Percentiles rank a stretch among this genome's conserved stretches.
Conservation (phyloP, 2,329 filamentous ascomycete genomes). For the Hypomyces perniciosus region DNA sequence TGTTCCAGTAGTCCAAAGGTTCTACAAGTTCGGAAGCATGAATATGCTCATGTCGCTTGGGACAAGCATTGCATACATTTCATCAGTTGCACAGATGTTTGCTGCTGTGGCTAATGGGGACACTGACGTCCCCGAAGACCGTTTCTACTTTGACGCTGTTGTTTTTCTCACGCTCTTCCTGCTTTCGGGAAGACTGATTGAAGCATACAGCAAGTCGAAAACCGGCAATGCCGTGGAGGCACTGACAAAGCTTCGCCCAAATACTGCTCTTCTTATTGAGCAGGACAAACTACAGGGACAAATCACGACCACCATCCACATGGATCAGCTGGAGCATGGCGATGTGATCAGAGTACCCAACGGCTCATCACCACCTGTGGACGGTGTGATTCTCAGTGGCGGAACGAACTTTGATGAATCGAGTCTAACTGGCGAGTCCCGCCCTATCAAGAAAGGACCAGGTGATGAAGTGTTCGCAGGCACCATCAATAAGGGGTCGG, state of each 20-base stretch:
- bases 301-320: constrained; percentile 37
- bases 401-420: constrained; percentile 78
- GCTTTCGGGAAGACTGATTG: constrained; percentile 65
- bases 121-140: constrained; percentile 34
- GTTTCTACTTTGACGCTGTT: constrained; percentile 85
- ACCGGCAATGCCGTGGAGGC: constrained; percentile 81
- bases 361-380: constrained; percentile 78
- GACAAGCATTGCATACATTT: constrained; percentile 80
- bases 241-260: constrained; percentile 70
- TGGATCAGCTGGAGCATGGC: constrained; percentile 69
- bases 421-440: constrained; percentile 76
- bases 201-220: constrained; percentile 87
- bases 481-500: constrained; percentile 64
- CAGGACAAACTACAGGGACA: constrained; percentile 30
- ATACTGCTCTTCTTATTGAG: constrained; percentile 65
- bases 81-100: constrained; percentile 73
- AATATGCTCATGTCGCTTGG: constrained; percentile 88
- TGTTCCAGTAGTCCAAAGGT: constrained; percentile 65
- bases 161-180: constrained; percentile 89
- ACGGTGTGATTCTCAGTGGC: constrained; percentile 61
- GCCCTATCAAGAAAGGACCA: constrained; percentile 54
- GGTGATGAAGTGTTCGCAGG: constrained; percentile 66
- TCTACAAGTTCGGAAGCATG: constrained; percentile 95
- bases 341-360: constrained; percentile 70
- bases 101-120: constrained; percentile 46